Percentiles rank a stretch among this genome's conserved stretches.
Conservation (phyloP, 1,284 basidiomycete species). For the Puccinia sorghi region DNA sequence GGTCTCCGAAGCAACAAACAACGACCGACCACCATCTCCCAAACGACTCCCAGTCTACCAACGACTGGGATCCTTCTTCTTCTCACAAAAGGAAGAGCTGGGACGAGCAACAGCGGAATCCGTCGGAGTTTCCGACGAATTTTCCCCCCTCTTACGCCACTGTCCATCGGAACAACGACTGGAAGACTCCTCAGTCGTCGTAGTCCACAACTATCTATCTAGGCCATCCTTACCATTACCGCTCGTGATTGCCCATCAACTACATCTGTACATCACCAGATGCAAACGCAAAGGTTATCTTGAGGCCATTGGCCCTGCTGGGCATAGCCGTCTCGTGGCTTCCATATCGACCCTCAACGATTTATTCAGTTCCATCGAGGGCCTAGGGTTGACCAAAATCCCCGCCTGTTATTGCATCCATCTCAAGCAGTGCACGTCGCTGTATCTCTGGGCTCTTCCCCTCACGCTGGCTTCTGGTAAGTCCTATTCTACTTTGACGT, state of each 20-base stretch:
- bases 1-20: neutral
- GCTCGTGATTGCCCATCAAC: slow-evolving; percentile 55
- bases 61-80: slow-evolving; percentile 49
- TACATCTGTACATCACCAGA: slow-evolving; percentile 55
- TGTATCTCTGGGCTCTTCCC: slow-evolving; percentile 53
- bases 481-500: neutral
- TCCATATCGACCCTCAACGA: slow-evolving; percentile 51
- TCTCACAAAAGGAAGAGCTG: slow-evolving; percentile 50
- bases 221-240: slow-evolving; percentile 55
- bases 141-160: slow-evolving; percentile 51
- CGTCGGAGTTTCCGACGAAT: slow-evolving; percentile 42
- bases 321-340: slow-evolving; percentile 53
- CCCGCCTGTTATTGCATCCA: slow-evolving; percentile 54
- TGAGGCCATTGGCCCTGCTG: slow-evolving; percentile 55
- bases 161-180: slow-evolving; percentile 32
- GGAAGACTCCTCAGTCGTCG: slow-evolving; percentile 48
- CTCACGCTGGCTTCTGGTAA: slow-evolving; percentile 52
- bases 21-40: too few species aligned
- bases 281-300: slow-evolving; percentile 52
- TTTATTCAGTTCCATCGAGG: slow-evolving; percentile 52
- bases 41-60: slow-evolving; percentile 1
- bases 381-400: slow-evolving; percentile 49
- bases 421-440: slow-evolving; percentile 52
- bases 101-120: neutral
- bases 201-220: slow-evolving; percentile 53